A percentile compares a stretch with the other conserved stretches of the same genome.
Conservation (phyloP, 441 rosid species). For the Cnidoscolus chayamansa region DNA sequence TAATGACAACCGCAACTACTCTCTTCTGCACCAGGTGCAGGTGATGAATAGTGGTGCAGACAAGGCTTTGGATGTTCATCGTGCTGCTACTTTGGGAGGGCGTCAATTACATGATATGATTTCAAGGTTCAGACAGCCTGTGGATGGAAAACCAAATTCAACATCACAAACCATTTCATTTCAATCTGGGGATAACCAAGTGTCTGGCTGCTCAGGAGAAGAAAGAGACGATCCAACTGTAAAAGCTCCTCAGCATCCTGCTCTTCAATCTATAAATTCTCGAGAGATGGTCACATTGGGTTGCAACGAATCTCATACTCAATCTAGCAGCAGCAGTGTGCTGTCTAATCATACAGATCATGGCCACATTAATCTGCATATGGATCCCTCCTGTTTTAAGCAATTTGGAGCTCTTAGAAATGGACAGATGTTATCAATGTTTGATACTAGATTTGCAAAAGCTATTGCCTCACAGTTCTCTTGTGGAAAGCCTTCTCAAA, state of each 20-base stretch:
- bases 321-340: conserved; percentile 28
- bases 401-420: conserved; percentile 42
- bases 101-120: conserved; percentile 30
- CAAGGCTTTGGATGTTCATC: conserved; percentile 25
- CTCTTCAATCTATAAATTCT: conserved; percentile 24
- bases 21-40: conserved; percentile 41
- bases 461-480: conserved; percentile 29
- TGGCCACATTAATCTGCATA: conserved; percentile 31
- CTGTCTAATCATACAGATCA: conserved; percentile 25
- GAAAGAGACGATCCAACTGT: conserved; percentile 28
- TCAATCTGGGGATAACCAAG: conserved; percentile 30
- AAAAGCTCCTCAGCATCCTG: conserved; percentile 26
- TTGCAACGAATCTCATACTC: conserved; percentile 30
- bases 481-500: conserved; percentile 36
- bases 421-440: conserved; percentile 39
- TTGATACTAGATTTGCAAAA: conserved; percentile 33
- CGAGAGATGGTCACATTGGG: conserved; percentile 28
- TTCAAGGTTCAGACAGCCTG: conserved; percentile 27
- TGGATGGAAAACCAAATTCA: conserved; percentile 33
- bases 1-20: conserved; percentile 27
- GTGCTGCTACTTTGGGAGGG: conserved; percentile 18
- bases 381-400: conserved; percentile 45
- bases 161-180: conserved; percentile 26
- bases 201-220: conserved; percentile 25
- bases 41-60: conserved; percentile 30